Evolutionary conservation across 2,329 filamentous ascomycete species (phyloP).

Genomic region (Sporothrix globosa): DNA sequence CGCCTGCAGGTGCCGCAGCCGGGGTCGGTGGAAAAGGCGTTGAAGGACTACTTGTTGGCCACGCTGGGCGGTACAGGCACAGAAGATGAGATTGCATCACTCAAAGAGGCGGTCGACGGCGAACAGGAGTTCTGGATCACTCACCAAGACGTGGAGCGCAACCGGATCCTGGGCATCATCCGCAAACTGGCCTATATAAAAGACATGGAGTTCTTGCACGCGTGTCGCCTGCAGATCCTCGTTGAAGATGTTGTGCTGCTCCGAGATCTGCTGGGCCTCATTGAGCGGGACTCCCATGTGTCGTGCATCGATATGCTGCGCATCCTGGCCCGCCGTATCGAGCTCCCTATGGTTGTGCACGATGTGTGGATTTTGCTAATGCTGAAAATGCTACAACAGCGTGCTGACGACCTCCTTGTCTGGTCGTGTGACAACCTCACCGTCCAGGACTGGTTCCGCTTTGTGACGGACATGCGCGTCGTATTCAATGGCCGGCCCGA

Average conservation of each 20-base stretch:
- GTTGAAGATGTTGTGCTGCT: constrained; percentile 37
- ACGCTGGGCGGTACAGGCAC: constrained; percentile 34
- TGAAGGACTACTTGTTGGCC: constrained; percentile 34
- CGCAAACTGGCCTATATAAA: constrained; percentile 31
- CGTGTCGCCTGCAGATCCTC: constrained; percentile 35
- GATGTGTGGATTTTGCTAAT: constrained; percentile 37
- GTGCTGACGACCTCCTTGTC: constrained; percentile 29
- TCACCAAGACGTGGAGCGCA: constrained; percentile 35
- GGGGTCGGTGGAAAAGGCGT: constrained; percentile 9
- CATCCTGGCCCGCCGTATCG: constrained; percentile 35
- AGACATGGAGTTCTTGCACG: constrained; percentile 30
- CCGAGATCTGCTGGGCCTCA: constrained; percentile 32
- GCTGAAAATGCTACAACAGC: constrained; percentile 33
- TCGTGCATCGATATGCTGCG: constrained; percentile 36
- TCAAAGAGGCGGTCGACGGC: constrained; percentile 33
- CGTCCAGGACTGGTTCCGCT: constrained; percentile 34
- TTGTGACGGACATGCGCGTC: constrained; percentile 34
- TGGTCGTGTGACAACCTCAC: constrained; percentile 37
- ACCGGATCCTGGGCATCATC: constrained; percentile 34
- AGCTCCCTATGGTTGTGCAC: constrained; percentile 32
- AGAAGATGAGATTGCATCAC: constrained; percentile 14
- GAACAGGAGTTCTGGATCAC: constrained; percentile 35
- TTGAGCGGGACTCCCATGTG: constrained; percentile 33
- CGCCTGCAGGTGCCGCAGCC: constrained; percentile 30
- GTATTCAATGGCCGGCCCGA: constrained; percentile 29